phyloP scores from a whole-genome alignment of 768 basidiomycete species.

The Pluteus cervinus region DNA sequence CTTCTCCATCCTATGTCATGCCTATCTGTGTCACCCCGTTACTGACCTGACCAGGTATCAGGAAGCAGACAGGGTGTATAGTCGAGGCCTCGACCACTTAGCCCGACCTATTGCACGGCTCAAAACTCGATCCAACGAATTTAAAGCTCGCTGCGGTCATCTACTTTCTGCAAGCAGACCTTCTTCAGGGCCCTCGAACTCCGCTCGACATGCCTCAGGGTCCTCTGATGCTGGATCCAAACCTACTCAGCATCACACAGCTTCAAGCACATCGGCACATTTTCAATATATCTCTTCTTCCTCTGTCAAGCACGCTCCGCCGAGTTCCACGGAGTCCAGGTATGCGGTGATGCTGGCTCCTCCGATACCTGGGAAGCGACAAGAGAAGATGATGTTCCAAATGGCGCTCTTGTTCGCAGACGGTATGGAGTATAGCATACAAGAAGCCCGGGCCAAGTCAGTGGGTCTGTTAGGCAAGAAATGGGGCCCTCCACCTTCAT shows the following conservation, averaged over 20 bases:
- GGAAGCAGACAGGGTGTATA: constrained; percentile 80
- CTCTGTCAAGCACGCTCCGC: constrained; percentile 14
- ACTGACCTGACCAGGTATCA: constrained; percentile 38
- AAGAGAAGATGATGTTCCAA: constrained; percentile 66
- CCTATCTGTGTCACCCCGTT: neutral
- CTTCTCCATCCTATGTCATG: constrained; percentile 1
- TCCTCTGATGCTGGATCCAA: constrained; percentile 11
- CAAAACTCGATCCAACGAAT: constrained; percentile 75
- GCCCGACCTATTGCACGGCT: constrained; percentile 82
- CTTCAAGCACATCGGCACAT: constrained; percentile 4
- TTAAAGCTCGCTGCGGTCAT: constrained; percentile 57
- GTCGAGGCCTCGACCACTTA: constrained; percentile 72
- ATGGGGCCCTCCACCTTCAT: constrained; percentile 63
- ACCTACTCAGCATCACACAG: constrained; percentile 9
- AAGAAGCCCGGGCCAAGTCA: constrained; percentile 76
- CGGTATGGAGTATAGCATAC: constrained; percentile 75
- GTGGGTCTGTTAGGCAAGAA: constrained; percentile 83
- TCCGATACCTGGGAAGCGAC: constrained; percentile 59
- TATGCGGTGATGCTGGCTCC: constrained; percentile 75
- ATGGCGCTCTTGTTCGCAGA: constrained; percentile 71
- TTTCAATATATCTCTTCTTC: constrained; percentile 13
- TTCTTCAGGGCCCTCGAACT: constrained; percentile 29
- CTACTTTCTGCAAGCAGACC: no score
- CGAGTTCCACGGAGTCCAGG: constrained; percentile 39
- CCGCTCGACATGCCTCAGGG: constrained; percentile 19